phyloP scores from a whole-genome alignment of 2,329 filamentous ascomycete genomes.

The Zymoseptoria tritici region DNA sequence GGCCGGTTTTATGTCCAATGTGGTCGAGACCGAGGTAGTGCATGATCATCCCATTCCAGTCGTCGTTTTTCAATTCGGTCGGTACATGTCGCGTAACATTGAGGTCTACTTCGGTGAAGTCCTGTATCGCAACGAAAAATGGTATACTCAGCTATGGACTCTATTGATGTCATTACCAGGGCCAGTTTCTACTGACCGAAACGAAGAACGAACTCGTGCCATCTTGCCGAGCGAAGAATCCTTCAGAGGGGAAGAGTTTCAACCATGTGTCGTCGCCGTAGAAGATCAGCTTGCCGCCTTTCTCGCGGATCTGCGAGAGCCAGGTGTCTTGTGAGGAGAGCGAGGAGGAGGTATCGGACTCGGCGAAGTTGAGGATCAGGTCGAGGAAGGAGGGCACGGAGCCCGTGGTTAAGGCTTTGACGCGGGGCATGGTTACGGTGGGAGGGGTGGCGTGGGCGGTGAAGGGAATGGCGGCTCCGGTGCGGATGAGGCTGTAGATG shows the following conservation, averaged over 20 bases:
- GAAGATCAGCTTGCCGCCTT: constrained; percentile 74
- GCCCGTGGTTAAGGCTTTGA: constrained; percentile 95
- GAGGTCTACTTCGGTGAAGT: constrained; percentile 95
- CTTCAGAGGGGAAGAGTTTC: constrained; percentile 70
- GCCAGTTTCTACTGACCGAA: constrained; percentile 57
- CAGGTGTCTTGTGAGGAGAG: constrained; percentile 88
- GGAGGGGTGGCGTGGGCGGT: constrained; percentile 94
- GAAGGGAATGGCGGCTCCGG: constrained; percentile 80
- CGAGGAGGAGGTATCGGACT: constrained; percentile 84
- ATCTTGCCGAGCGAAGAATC: constrained; percentile 74
- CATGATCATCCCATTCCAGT: constrained; percentile 91
- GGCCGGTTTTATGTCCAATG: constrained; percentile 93
- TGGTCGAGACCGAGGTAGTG: constrained; percentile 96
- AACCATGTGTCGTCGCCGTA: constrained; percentile 98
- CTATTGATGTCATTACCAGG: constrained; percentile 20
- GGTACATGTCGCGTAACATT: constrained; percentile 91
- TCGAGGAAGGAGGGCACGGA: constrained; percentile 98
- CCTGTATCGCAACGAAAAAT: constrained; percentile 44
- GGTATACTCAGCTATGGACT: constrained; percentile 31
- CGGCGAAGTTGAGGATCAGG: constrained; percentile 91
- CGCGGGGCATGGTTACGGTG: constrained; percentile 94
- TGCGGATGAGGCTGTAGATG: constrained; percentile 63
- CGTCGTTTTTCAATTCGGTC: constrained; percentile 62
- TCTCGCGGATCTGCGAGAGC: constrained; percentile 83
- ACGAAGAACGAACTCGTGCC: constrained; percentile 98